A percentile compares a stretch with the other conserved stretches of the same genome.
phyloP scores from a whole-genome alignment of 1,284 basidiomycete genomes.

The Tausonia pullulans region DNA sequence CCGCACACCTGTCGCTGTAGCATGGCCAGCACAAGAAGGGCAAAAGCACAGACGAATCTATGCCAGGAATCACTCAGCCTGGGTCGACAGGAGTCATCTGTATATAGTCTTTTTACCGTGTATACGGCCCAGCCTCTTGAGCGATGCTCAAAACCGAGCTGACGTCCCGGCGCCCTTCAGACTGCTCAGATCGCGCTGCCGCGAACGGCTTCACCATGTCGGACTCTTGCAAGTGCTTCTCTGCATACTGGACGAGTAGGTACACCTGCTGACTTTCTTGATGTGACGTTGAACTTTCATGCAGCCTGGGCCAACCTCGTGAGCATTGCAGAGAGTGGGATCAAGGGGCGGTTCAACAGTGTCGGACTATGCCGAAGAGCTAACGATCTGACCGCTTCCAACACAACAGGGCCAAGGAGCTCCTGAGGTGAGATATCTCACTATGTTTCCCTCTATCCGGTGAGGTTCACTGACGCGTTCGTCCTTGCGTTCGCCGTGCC shows the following conservation, averaged over 20 bases:
- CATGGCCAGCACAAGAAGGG: slow-evolving; percentile 38
- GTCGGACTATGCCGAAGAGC: background rate
- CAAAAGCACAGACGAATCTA: slow-evolving; percentile 67
- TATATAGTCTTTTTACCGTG: slow-evolving; percentile 33
- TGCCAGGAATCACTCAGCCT: slow-evolving; percentile 60
- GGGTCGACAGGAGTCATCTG: slow-evolving; percentile 52
- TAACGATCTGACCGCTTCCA: background rate
- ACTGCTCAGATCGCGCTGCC: slow-evolving; percentile 47
- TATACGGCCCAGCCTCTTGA: too few relatives aligned
- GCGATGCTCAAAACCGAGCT: too few relatives aligned
- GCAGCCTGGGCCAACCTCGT: slow-evolving; percentile 64
- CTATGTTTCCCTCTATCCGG: too few relatives aligned
- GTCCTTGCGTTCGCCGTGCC: too few relatives aligned
- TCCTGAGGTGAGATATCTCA: slow-evolving; percentile 43
- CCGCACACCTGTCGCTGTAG: background rate
- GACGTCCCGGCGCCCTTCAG: too few relatives aligned
- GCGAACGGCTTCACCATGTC: slow-evolving; percentile 78
- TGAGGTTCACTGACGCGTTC: too few relatives aligned
- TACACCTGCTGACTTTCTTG: too few relatives aligned
- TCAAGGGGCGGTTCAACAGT: background rate
- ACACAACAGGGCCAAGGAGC: slow-evolving; percentile 54
- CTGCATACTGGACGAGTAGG: too few relatives aligned
- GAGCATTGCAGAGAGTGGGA: slow-evolving; percentile 18
- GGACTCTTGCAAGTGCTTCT: slow-evolving; percentile 22
- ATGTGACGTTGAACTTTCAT: too few relatives aligned